Base-by-base conservation (phyloP, 2,329 filamentous ascomycete genomes). In the Tetracladium maxilliforme region DNA sequence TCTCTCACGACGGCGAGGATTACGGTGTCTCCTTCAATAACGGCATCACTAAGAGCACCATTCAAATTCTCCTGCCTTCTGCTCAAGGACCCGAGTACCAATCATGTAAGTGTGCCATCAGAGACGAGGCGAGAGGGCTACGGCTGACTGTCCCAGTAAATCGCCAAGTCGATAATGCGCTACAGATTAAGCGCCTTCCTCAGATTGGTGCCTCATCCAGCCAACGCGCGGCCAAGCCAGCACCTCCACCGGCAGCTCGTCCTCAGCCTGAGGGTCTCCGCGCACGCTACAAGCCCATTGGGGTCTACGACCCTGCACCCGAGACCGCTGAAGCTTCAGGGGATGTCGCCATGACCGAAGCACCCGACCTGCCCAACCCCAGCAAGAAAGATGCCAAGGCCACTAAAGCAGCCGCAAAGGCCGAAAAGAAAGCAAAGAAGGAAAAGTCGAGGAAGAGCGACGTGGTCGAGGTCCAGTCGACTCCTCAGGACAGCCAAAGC, bases 191-290 rank as follows among this genome's bases (percentile, higher is more conserved):
- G 15, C 42, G 49, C 12, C 47, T 54, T n/a, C 45, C 61, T 41
- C 34, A 49, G 38, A 35, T 46, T 45, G 34, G 48, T 31, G 34
- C 26, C 8, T 45, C 35, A 37, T 48, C 40, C 33, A 59, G 47
- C 47, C 53, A 44, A 32, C 52, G 45, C 37, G 45, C 31, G 23
- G 43, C 47, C 28, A 49, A 29, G 47, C 54, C 14, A 58, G 54
- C 13, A 53, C 58, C 23, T 52, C 59, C 4, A 51, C 62, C 5
- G 30, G 45, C 59, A 2, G 55, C 69, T 24, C 65, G 73, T 30
- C 56, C 65, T 22, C 79, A 84, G 44, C 76, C 79, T 2, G 59
- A 64, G 38, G 74, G 70, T 6, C 51, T 86, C 27, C 70, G 63
- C 39, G 64, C 72, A 47, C 67, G 77, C 17, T 83, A 67, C 47